Evolutionary conservation across 257 asterid genomes (phyloP).

Genomic region (Apocynum venetum): DNA sequence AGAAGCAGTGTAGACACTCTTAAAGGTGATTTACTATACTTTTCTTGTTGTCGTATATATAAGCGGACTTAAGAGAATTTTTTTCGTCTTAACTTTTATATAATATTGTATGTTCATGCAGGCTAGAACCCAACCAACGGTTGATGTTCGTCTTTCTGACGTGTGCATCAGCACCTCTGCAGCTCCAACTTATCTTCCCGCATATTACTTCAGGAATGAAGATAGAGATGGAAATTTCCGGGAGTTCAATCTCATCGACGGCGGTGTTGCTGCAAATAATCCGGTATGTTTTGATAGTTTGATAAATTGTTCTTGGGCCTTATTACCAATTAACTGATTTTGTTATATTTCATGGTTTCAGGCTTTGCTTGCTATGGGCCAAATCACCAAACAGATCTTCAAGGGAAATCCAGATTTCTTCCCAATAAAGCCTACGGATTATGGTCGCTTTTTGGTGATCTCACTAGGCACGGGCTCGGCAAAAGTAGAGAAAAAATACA

Average conservation of each 20-base stretch:
- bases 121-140: constrained; percentile 18
- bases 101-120: constrained; percentile 5
- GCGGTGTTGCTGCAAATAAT: constrained; percentile 60
- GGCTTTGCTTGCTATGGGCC: constrained; percentile 29
- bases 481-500: too few relatives aligned
- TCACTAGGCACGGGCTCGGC: not conserved
- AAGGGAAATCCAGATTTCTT: constrained; percentile 34
- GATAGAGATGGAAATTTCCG: constrained; percentile 17
- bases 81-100: too few relatives aligned
- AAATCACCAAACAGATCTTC: constrained; percentile 49
- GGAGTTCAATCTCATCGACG: constrained; percentile 48
- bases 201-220: constrained; percentile 34
- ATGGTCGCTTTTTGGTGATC: too few relatives aligned
- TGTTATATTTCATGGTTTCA: constrained; percentile 26
- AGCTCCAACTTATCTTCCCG: constrained; percentile 54
- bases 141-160: constrained; percentile 42
- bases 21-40: too few relatives aligned
- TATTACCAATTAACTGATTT: not conserved
- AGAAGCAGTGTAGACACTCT: too few relatives aligned
- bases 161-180: constrained; percentile 59
- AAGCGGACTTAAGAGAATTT: too few relatives aligned
- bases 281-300: constrained; percentile 28
- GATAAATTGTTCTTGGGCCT: too few relatives aligned
- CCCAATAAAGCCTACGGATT: constrained; percentile 9
- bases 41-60: too few relatives aligned